Conservation (phyloP, 164 flowering plant genomes). For the Kingdonia uniflora region DNA sequence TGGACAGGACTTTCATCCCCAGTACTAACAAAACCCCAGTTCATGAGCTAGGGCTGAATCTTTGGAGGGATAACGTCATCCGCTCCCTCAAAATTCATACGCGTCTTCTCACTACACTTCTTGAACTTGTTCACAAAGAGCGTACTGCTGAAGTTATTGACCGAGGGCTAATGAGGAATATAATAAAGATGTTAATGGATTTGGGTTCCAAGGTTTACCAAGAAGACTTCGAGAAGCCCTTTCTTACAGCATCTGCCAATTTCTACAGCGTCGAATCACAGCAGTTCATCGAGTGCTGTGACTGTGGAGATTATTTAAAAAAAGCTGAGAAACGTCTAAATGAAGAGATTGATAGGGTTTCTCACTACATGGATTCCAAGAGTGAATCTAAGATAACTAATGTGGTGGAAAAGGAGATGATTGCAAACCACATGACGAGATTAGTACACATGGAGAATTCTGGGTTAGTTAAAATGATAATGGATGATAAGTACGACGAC, state of each 20-base stretch:
- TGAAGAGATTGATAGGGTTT: constrained; percentile 82
- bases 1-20: constrained; percentile 92
- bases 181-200: constrained; percentile 80
- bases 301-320: constrained; percentile 75
- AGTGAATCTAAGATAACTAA: constrained; percentile 66
- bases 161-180: constrained; percentile 70
- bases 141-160: constrained; percentile 76
- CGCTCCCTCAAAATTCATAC: constrained; percentile 60
- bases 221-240: constrained; percentile 73
- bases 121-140: constrained; percentile 61
- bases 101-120: constrained; percentile 58
- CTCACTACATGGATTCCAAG: constrained; percentile 59
- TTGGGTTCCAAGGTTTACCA: constrained; percentile 70
- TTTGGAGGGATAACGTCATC: constrained; percentile 78
- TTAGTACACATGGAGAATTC: constrained; percentile 94
- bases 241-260: constrained; percentile 66
- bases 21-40: constrained; percentile 73
- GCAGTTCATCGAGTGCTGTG: constrained; percentile 72
- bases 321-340: constrained; percentile 74
- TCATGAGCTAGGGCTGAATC: constrained; percentile 74
- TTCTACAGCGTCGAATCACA: constrained; percentile 74
- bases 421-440: constrained; percentile 82
- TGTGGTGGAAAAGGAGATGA: constrained; percentile 96
- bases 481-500: constrained; percentile 85
- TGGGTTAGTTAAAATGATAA: constrained; percentile 83